Evolutionary conservation across 2,329 filamentous ascomycete species (phyloP), one percentile per base, ranked within the genome.

Genomic region (Fusarium pseudocircinatum): DNA sequence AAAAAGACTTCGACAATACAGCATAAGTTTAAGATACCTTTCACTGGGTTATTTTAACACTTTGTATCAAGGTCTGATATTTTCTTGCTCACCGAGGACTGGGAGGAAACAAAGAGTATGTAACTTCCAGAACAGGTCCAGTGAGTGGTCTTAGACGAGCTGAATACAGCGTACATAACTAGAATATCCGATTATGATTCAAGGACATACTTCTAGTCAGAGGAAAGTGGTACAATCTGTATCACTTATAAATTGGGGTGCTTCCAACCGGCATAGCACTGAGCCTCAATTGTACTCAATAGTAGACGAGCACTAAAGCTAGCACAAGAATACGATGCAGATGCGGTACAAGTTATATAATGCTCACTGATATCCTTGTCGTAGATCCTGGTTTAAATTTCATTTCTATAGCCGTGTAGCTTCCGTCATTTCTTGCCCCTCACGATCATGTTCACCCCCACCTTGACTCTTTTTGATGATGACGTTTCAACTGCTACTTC

Each of bases 361-460:
- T 32, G 11, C 22, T 49, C 22, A 9, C 22, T 32, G n/a, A 32
- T 49, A 18, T 16, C 15, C 46, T 49, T 49, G 46, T 24, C 47
- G 9, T 18, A 32, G 28, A 47, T 30, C 15, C 22, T n/a, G 22
- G 46, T 50, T 30, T 52, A 24, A 34, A 34, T 20, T 20, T 24
- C 30, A 26, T 52, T 30, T 52, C n/a, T 36, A 18, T 12, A 26
- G 13, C 32, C 18, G 32, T 52, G 36, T 66, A 24, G 30, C 30
- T 59, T 34, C 24, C 36, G 14, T 32, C n/a, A 44, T 30, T 43
- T 59, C 40, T 42, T 73, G 58, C 70, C 70, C 70, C 70, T 73
- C 70, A 60, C 56, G 15, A 67, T n/a, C 34, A 32, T n/a, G 28
- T 32, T n/a, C n/a, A 49, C 42, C 70, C 70, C 70, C 70, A 72